Evolutionary conservation across 108 stramenopile species (phyloP), one percentile per base, ranked within the genome.

Genomic region (Asterionellopsis glacialis): DNA sequence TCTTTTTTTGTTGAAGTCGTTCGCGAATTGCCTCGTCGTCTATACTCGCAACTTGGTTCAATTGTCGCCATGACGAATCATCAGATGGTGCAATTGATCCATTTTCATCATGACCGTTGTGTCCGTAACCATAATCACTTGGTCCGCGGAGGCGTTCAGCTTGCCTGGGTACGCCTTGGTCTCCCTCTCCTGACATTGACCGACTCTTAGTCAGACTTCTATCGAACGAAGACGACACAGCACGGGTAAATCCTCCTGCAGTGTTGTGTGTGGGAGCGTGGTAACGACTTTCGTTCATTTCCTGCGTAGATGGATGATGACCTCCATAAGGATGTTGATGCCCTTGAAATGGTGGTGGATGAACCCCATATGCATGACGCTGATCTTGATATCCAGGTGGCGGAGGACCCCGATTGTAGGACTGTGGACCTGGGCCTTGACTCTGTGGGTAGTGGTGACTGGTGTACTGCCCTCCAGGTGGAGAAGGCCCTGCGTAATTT

Each of bases 341-440:
- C 15, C 56, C 56, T 39, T 7, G 40, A 7, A 12, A 13, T 45
- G 27, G 68, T 13, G 22, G 40, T 43, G 59, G 68, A 11, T 26
- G 52, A 0, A 39, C 45, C 41, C 53, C 55, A n/a, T 64, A 15
- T 18, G 38, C 25, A 15, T 38, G 42, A 41, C 61, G 61, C 28
- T 62, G 49, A 25, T 49, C 64, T 13, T 57, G 38, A 24, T 66
- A 66, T 1, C 33, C 55, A 49, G 71, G 60, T 45, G 66, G 57
- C 0, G 69, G 69, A 9, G 64, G 64, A 15, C 19, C 50, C 21
- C 76, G 94, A 89, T 71, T 92, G 87, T 70, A 79, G 91, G 18
- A 85, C 86, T 53, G 81, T 74, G 22, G 94, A 89, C 69, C 56
- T 84, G 24, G 56, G 72, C 57, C 57, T 89, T 45, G 82, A 65